Evolutionary conservation across 2,329 filamentous ascomycete species (phyloP), one percentile per base, ranked within the genome.

Genomic region (Sarocladiaceae sp.): DNA sequence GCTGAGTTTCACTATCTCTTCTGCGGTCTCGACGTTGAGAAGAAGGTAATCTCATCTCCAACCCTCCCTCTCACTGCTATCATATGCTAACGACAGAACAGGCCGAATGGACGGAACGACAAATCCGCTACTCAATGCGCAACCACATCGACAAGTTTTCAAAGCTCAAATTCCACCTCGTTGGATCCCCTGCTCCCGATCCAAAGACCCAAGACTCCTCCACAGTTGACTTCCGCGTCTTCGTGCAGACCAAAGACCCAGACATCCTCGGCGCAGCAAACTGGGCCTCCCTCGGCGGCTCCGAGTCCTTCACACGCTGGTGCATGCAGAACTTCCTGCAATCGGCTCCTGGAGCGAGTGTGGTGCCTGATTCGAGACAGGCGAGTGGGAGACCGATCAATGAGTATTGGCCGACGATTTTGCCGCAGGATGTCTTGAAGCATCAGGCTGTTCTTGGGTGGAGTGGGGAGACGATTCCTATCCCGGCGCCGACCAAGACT

Each of bases 191-290:
- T 1, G 61, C 66, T 1, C 60, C 65, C 1, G 61, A 73, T 42
- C 68, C 70, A 1, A 58, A 56, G 6, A 68, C 64, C 33, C 71
- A 75, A 37, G 69, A 70, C 22, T 65, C 66, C 1, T 71, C 73
- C 2, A 77, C 74, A 1, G 73, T 75, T 3, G 71, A 74, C 53
- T 68, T 75, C 58, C 57, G 71, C 49, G 60, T 71, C 57, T 65
- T 75, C 56, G 66, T 66, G 0, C 71, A 81, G 57, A 73, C 76
- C n/a, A 52, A 55, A 35, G 48, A 51, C 23, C 47, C 39, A 15
- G 53, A 31, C 11, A 51, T 55, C 44, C 59, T 54, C 8, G 61
- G 54, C 33, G 58, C 64, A 17, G 64, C 64, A 3, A 64, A 54
- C 1, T 48, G 60, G 8, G 60, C 62, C 1, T 60, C 65, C 1